Percentiles rank a stretch among this genome's conserved stretches.
These are phyloP conservation scores for Rubia peregrina DNA, from an alignment of 305 asterid genomes.

Conservation along the genomic window DNA sequence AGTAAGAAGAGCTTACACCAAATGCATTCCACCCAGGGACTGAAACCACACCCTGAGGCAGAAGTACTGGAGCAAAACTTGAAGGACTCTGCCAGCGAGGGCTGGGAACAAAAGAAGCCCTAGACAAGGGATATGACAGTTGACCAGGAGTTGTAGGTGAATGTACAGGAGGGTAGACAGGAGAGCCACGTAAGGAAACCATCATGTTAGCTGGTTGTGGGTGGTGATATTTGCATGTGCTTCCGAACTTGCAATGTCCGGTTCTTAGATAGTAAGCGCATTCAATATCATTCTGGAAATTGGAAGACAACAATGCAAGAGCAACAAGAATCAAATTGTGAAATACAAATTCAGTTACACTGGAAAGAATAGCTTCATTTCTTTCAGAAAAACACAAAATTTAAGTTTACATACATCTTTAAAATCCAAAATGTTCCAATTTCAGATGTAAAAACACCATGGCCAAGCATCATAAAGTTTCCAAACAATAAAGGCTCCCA, in stretches of 20 bases:
- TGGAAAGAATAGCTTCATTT: background rate
- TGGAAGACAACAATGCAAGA: slow-evolving; percentile 18
- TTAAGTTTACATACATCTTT: background rate
- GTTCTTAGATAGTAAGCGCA: slow-evolving; percentile 88
- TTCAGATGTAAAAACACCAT: background rate
- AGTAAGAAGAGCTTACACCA: slow-evolving; percentile 47
- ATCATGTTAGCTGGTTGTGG: slow-evolving; percentile 92
- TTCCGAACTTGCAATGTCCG: slow-evolving; percentile 92
- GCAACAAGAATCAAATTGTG: slow-evolving; percentile 19
- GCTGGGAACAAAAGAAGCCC: slow-evolving; percentile 77
- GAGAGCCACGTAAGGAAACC: slow-evolving; percentile 84
- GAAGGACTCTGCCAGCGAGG: slow-evolving; percentile 96
- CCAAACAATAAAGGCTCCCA: background rate
- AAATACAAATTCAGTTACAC: background rate
- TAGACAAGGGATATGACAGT: slow-evolving; percentile 59
- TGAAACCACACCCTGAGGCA: slow-evolving; percentile 88
- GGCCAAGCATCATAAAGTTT: background rate
- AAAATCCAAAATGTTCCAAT: background rate
- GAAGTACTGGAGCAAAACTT: slow-evolving; percentile 69
- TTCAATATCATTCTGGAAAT: slow-evolving; percentile 65
- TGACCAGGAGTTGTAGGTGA: slow-evolving; percentile 78
- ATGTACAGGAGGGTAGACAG: slow-evolving; percentile 75
- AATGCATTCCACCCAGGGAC: slow-evolving; percentile 84
- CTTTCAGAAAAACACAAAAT: slow-evolving; percentile 3
- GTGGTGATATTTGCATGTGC: slow-evolving; percentile 93